phyloP scores from a whole-genome alignment of 352 stramenopile species.

The Phytophthora pinifolia region DNA sequence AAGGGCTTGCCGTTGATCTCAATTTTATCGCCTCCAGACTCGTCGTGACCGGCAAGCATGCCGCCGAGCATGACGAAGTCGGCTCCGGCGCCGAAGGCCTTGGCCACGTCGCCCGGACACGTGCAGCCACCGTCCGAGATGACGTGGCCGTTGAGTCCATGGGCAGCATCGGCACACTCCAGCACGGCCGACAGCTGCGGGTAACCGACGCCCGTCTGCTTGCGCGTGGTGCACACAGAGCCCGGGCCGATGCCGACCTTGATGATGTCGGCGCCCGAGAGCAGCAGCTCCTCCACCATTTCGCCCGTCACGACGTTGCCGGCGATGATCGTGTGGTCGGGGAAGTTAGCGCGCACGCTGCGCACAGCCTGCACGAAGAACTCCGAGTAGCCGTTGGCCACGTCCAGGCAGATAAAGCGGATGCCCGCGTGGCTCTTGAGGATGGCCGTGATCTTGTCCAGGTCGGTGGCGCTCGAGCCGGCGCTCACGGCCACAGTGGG shows the following conservation, averaged over 20 bases:
- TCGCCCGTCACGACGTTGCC: slow-evolving; percentile 93
- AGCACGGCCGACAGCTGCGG: slow-evolving; percentile 90
- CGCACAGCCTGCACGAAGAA: slow-evolving; percentile 84
- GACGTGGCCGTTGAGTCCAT: slow-evolving; percentile 88
- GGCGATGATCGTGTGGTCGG: slow-evolving; percentile 88
- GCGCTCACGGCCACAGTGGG: slow-evolving; percentile 77
- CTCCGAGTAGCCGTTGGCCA: slow-evolving; percentile 90
- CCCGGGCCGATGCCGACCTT: slow-evolving; percentile 93
- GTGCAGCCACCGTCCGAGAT: slow-evolving; percentile 90
- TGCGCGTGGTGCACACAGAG: slow-evolving; percentile 91
- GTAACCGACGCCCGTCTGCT: slow-evolving; percentile 92
- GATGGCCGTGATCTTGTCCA: slow-evolving; percentile 68
- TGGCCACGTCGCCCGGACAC: slow-evolving; percentile 88
- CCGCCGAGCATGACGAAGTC: slow-evolving; percentile 94
- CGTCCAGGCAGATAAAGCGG: slow-evolving; percentile 89
- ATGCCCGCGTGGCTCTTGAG: slow-evolving; percentile 63
- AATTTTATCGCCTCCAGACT: slow-evolving; percentile 86
- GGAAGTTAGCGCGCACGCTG: slow-evolving; percentile 53
- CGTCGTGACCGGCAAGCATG: slow-evolving; percentile 92
- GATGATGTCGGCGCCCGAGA: slow-evolving; percentile 92
- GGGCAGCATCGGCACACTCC: slow-evolving; percentile 91
- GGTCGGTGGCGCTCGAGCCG: slow-evolving; percentile 69
- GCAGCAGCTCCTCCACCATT: slow-evolving; percentile 91
- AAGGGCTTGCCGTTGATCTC: slow-evolving; percentile 65
- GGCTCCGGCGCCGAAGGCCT: slow-evolving; percentile 90